These are phyloP conservation scores for Neolentinus lepideus DNA, from an alignment of 1,284 basidiomycete genomes.

Conservation along the genomic window DNA sequence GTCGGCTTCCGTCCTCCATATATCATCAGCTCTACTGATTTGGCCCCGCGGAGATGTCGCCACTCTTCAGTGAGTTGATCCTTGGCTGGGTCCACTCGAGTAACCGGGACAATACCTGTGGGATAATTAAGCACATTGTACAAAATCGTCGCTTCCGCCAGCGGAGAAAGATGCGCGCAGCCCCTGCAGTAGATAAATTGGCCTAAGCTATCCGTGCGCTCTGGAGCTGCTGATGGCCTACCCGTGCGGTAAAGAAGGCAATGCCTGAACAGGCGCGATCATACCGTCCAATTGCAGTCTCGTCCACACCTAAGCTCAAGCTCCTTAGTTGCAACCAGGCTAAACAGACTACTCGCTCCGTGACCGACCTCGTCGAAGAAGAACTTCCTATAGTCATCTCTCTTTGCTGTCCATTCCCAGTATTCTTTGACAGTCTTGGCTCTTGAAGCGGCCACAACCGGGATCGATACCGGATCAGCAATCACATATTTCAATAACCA, in stretches of 20 bases:
- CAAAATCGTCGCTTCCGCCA: conserved; percentile 44
- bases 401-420: conserved; percentile 36
- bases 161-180: conserved; percentile 40
- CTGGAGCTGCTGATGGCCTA: conserved; percentile 22
- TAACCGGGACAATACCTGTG: conserved; percentile 76
- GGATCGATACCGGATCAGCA: conserved; percentile 51
- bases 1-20: conserved; percentile 42
- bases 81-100: conserved; percentile 57
- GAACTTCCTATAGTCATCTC: conserved; percentile 40
- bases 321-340: not conserved
- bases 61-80: conserved; percentile 62
- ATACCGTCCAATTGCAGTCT: conserved; percentile 65
- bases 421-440: conserved; percentile 53
- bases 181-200: conserved; percentile 25
- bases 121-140: conserved; percentile 79
- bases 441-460: conserved; percentile 35
- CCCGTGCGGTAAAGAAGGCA: conserved; percentile 71
- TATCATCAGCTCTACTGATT: conserved; percentile 47
- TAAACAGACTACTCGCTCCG: not conserved
- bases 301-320: conserved; percentile 58
- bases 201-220: not conserved
- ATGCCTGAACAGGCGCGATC: conserved; percentile 66
- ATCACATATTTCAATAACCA: conserved; percentile 44
- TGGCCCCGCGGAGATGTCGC: conserved; percentile 31
- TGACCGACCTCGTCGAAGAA: conserved; percentile 52